These are phyloP conservation scores for Beta lomatogona DNA, from an alignment of 179 eudicot genomes.

Conservation along the genomic window DNA sequence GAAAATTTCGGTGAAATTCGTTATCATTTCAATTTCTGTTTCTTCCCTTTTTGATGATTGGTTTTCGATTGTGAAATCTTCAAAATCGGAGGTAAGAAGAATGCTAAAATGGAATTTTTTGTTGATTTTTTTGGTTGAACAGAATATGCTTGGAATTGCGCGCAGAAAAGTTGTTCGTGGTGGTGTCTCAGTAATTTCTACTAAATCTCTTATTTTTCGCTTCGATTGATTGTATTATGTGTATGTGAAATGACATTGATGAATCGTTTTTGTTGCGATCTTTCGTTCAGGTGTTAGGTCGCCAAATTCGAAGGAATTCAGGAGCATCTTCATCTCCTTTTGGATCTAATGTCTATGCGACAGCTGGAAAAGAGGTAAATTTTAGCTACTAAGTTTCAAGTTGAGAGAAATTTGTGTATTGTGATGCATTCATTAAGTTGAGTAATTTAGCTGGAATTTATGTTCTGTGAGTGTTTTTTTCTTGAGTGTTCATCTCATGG, in stretches of 20 bases:
- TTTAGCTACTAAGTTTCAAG: no score
- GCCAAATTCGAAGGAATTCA: background rate
- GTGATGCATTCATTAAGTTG: no score
- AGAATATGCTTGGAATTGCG: constrained; percentile 38
- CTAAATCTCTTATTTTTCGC: constrained; percentile 1
- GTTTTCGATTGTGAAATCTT: background rate
- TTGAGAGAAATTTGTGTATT: no score
- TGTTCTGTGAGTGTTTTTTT: no score
- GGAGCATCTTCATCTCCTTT: no score
- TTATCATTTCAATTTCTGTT: background rate
- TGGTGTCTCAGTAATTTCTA: constrained; percentile 38
- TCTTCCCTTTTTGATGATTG: background rate
- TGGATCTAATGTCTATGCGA: no score
- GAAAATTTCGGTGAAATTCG: background rate
- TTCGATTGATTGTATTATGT: background rate
- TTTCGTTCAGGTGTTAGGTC: constrained; percentile 33
- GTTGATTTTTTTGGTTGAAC: constrained; percentile 4
- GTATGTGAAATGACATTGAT: background rate
- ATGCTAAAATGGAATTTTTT: background rate
- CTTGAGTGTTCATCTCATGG: no score
- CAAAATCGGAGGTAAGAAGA: background rate
- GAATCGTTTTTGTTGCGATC: background rate
- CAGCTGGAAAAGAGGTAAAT: no score
- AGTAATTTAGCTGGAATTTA: no score
- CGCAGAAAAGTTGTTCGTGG: constrained; percentile 43